Conservation (phyloP, 2,329 filamentous ascomycete genomes). For the Blastomyces emzantsi region DNA sequence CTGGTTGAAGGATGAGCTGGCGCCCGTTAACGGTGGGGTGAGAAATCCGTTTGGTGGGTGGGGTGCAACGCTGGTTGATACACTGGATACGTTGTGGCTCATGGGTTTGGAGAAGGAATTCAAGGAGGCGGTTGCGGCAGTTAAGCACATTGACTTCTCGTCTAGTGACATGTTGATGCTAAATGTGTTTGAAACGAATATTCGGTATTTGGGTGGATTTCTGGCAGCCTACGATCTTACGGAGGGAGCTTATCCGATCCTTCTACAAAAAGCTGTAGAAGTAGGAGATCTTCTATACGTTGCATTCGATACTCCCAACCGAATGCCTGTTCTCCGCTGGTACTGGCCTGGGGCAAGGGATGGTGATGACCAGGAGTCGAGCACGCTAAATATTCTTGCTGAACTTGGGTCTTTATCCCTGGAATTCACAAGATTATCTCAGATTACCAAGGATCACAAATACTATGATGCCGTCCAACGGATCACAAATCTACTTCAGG, state of each 20-base stretch:
- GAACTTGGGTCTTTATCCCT: slow-evolving; percentile 35
- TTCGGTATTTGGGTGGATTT: slow-evolving; percentile 47
- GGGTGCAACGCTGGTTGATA: slow-evolving; percentile 52
- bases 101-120: slow-evolving; percentile 53
- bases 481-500: slow-evolving; percentile 28
- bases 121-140: slow-evolving; percentile 43
- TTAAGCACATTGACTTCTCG: slow-evolving; percentile 48
- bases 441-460: slow-evolving; percentile 30
- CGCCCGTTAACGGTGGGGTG: slow-evolving; percentile 45
- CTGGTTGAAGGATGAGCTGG: slow-evolving; percentile 56
- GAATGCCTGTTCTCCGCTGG: slow-evolving; percentile 20
- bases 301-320: slow-evolving; percentile 28
- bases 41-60: slow-evolving; percentile 55
- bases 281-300: slow-evolving; percentile 47
- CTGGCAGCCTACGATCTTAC: slow-evolving; percentile 47
- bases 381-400: slow-evolving; percentile 22
- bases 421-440: slow-evolving; percentile 35
- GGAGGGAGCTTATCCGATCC: slow-evolving; percentile 30
- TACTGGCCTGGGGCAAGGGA: slow-evolving; percentile 21
- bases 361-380: slow-evolving; percentile 22
- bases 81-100: slow-evolving; percentile 54
- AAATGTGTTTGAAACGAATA: slow-evolving; percentile 45
- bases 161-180: slow-evolving; percentile 22
- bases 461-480: slow-evolving; percentile 33
- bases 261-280: slow-evolving; percentile 46